Conservation (phyloP, 169 alveolate species). For the Theileria equi region DNA sequence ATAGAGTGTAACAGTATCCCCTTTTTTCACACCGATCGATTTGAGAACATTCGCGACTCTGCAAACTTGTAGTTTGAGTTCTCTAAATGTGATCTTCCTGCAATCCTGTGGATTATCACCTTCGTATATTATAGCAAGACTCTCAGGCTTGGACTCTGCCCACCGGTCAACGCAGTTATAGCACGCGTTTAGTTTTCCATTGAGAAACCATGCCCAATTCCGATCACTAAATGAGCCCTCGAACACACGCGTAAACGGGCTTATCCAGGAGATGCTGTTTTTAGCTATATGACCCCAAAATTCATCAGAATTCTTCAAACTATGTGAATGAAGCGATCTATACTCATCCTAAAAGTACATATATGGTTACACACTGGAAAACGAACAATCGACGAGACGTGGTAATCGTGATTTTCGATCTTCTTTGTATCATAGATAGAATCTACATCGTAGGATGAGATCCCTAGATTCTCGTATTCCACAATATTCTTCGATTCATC, state of each 20-base stretch:
- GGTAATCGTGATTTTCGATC: constrained; percentile 36
- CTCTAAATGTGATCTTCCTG: constrained; percentile 74
- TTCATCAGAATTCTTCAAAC: constrained; percentile 65
- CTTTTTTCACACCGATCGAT: constrained; percentile 88
- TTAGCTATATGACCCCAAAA: constrained; percentile 72
- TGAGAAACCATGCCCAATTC: constrained; percentile 82
- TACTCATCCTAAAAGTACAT: constrained; percentile 47
- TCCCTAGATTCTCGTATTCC: not conserved
- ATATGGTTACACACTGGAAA: not conserved
- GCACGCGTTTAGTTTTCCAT: constrained; percentile 88
- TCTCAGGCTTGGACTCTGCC: constrained; percentile 84
- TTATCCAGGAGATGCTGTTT: constrained; percentile 27
- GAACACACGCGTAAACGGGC: constrained; percentile 51
- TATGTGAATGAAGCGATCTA: constrained; percentile 64
- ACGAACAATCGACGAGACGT: constrained; percentile 35
- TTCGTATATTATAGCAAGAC: constrained; percentile 85
- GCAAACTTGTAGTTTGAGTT: constrained; percentile 77
- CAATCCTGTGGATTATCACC: constrained; percentile 82
- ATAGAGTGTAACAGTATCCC: constrained; percentile 93
- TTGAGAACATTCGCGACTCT: constrained; percentile 88
- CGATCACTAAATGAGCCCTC: constrained; percentile 69
- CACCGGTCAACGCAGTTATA: constrained; percentile 91
- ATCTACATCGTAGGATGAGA: constrained; percentile 41
- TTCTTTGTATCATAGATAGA: constrained; percentile 21
- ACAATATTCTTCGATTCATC: not conserved